These are phyloP conservation scores for Penicillium sp. DNA, from an alignment of 2,329 filamentous ascomycete genomes.

Conservation along the genomic window DNA sequence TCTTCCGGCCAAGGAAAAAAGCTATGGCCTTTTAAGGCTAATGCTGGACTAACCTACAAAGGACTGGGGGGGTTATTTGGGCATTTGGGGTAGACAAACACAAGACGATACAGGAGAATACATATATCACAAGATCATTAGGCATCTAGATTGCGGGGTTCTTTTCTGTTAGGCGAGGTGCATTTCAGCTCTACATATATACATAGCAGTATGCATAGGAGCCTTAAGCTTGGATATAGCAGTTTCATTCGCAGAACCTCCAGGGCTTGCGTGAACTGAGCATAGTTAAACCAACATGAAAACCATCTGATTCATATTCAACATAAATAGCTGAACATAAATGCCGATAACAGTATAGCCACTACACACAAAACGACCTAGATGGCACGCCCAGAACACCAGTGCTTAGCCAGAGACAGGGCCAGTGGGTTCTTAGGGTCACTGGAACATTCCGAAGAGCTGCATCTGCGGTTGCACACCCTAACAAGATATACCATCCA, in stretches of 20 bases:
- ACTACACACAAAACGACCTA: neutral
- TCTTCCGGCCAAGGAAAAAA: neutral
- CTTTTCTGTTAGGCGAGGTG: neutral
- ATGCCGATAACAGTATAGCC: neutral
- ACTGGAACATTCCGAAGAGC: neutral
- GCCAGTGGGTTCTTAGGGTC: neutral
- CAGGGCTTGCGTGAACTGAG: neutral
- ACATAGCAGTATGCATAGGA: neutral
- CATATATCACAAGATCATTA: neutral
- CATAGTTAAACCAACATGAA: neutral
- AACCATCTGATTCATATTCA: neutral
- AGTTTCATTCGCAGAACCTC: neutral
- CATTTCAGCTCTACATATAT: no score
- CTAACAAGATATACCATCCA: conserved; percentile 1
- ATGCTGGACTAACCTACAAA: neutral
- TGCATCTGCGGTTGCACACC: neutral
- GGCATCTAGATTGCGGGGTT: no score
- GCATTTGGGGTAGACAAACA: neutral
- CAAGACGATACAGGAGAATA: no score
- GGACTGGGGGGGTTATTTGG: neutral
- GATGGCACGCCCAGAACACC: neutral
- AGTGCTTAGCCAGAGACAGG: neutral
- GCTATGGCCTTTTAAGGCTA: conserved; percentile 1
- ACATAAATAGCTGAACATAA: neutral
- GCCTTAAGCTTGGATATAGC: neutral